Conservation (phyloP, 2,329 filamentous ascomycete species). For the Trichoderma polysporum region DNA sequence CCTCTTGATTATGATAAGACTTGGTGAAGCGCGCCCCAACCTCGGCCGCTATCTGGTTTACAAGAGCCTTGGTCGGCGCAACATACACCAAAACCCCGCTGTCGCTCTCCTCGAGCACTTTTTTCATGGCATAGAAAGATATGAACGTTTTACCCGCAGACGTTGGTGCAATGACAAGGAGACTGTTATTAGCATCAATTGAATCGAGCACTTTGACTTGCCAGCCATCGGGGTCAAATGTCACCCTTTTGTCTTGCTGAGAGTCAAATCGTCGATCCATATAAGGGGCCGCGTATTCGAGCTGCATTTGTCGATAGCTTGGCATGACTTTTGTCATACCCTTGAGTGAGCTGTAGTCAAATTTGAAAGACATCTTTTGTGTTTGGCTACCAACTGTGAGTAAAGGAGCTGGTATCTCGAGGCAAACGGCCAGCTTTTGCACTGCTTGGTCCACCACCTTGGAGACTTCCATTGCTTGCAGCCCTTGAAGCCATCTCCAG, state of each 20-base stretch:
- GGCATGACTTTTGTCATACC: not conserved
- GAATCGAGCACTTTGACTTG: constrained; percentile 71
- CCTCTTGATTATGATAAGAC: constrained; percentile 54
- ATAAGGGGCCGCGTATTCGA: constrained; percentile 68
- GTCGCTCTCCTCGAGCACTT: constrained; percentile 65
- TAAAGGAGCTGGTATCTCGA: constrained; percentile 1
- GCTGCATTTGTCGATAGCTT: constrained; percentile 51
- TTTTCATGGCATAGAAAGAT: constrained; percentile 80
- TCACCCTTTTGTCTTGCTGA: constrained; percentile 63
- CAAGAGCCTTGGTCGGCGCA: constrained; percentile 76
- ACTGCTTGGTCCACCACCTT: constrained; percentile 22
- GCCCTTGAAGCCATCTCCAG: constrained; percentile 27
- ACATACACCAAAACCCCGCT: constrained; percentile 75
- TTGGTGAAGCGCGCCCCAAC: constrained; percentile 74
- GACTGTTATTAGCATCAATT: constrained; percentile 67
- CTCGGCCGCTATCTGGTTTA: constrained; percentile 81
- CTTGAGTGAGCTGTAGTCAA: constrained; percentile 3
- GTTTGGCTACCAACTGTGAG: not conserved
- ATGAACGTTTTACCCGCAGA: constrained; percentile 83
- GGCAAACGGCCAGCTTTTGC: constrained; percentile 15
- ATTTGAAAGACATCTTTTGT: not conserved
- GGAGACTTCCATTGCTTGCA: constrained; percentile 21
- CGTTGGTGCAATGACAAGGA: constrained; percentile 75
- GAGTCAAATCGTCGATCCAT: constrained; percentile 74
- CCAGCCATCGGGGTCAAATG: constrained; percentile 74